Evolutionary conservation across 202 grass and related monocot genomes (phyloP).

Genomic region (Bolboschoenoplectus hybrid): DNA sequence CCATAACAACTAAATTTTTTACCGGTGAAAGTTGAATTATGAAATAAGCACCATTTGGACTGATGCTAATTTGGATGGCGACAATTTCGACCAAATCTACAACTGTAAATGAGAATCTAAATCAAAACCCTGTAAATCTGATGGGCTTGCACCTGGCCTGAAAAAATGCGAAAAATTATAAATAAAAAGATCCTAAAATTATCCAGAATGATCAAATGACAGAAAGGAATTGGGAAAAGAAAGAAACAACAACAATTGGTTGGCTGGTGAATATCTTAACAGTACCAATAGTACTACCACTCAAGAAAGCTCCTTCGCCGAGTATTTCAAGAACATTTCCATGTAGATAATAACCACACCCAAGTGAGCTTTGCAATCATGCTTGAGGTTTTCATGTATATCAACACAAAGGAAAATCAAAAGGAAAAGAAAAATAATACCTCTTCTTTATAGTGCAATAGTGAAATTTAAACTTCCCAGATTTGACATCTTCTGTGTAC

Average conservation of each 20-base stretch:
- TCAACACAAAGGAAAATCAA: not conserved
- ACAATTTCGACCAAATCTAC: slow-evolving; percentile 38
- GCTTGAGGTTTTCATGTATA: not conserved
- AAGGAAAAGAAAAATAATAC: slow-evolving; percentile 41
- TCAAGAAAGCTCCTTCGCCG: not conserved
- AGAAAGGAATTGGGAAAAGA: not conserved
- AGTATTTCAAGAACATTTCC: not conserved
- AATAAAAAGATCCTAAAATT: not conserved
- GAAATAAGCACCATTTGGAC: not conserved
- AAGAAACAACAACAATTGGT: not conserved
- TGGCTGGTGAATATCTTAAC: not conserved
- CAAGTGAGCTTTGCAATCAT: not conserved
- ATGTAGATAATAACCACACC: not conserved
- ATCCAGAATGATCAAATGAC: not conserved
- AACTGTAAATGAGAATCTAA: slow-evolving; percentile 67
- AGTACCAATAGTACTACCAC: not conserved
- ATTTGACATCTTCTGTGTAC: slow-evolving; percentile 84
- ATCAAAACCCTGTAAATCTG: slow-evolving; percentile 82
- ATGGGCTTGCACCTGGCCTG: slow-evolving; percentile 77
- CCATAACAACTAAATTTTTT: not conserved
- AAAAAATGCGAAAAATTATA: slow-evolving; percentile 28
- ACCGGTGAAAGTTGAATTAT: slow-evolving; percentile 18
- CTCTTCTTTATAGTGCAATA: slow-evolving; percentile 99
- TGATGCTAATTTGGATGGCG: slow-evolving; percentile 7
- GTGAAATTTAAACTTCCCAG: slow-evolving; percentile 80